Conservation (phyloP, 2,329 filamentous ascomycete species). For the Alternaria ventricosa region DNA sequence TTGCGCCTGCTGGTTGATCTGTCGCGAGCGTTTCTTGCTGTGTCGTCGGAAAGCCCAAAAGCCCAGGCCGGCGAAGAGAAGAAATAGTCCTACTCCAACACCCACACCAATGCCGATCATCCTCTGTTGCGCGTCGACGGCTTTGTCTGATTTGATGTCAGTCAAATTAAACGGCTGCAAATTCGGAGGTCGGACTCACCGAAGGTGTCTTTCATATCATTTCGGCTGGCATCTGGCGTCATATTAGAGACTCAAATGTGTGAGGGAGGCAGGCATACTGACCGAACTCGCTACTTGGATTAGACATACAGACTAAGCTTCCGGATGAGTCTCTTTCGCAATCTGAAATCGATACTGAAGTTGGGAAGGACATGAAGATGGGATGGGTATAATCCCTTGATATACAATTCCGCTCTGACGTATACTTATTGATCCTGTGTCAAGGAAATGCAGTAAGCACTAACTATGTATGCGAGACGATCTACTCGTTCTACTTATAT, state of each 20-base stretch:
- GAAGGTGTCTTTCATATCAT: background rate
- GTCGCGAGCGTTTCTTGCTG: conserved; percentile 3
- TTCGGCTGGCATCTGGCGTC: background rate
- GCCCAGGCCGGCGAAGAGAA: background rate
- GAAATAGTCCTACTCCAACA: conserved; percentile 1
- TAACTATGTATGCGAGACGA: background rate
- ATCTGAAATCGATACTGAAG: background rate
- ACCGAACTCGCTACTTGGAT: background rate
- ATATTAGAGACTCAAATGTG: background rate
- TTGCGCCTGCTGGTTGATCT: conserved; percentile 3
- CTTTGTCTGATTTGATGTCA: background rate
- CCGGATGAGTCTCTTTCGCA: background rate
- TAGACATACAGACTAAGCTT: background rate
- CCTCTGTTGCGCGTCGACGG: background rate
- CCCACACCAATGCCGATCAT: background rate
- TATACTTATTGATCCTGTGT: background rate
- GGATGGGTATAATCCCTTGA: background rate
- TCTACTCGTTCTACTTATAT: background rate
- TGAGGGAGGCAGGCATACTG: background rate
- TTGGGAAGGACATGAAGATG: background rate
- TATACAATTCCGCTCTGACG: background rate
- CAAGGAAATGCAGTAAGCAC: background rate
- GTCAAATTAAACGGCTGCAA: background rate
- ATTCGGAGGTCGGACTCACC: background rate
- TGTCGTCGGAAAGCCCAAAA: conserved; percentile 1